phyloP scores from a whole-genome alignment of 2,329 filamentous ascomycete species.

The Alternaria longipes region DNA sequence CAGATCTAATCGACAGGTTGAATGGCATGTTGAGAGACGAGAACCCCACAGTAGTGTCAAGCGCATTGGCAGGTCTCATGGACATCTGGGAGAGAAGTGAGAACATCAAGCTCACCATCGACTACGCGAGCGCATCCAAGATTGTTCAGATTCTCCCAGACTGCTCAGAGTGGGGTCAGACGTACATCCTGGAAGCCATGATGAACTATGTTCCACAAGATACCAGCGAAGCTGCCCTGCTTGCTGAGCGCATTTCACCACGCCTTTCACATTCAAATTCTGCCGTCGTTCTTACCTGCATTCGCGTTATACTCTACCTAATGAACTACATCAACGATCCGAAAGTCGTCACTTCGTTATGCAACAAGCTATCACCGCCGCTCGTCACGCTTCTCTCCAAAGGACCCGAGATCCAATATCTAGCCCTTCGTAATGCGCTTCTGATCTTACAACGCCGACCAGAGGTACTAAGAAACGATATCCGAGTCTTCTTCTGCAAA shows the following conservation, averaged over 20 bases:
- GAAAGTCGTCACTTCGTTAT: constrained; percentile 85
- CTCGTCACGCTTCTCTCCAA: constrained; percentile 95
- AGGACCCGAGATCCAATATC: constrained; percentile 97
- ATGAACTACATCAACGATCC: constrained; percentile 98
- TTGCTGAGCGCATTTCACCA: constrained; percentile 94
- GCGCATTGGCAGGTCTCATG: constrained; percentile 87
- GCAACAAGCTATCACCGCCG: constrained; percentile 92
- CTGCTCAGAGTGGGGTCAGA: constrained; percentile 99
- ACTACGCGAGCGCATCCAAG: constrained; percentile 97
- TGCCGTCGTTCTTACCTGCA: constrained; percentile 93
- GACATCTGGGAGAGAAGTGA: constrained; percentile 99
- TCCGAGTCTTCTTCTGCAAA: constrained; percentile 99
- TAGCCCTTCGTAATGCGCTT: constrained; percentile 91
- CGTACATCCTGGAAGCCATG: constrained; percentile 95
- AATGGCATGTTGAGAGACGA: constrained; percentile 92
- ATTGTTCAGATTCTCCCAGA: constrained; percentile 96
- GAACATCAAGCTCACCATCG: constrained; percentile 96
- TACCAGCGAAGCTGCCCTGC: constrained; percentile 81
- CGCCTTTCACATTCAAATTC: constrained; percentile 97
- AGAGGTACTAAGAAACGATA: constrained; percentile 94
- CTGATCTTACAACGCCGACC: constrained; percentile 92
- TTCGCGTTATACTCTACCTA: constrained; percentile 93
- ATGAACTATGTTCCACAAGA: constrained; percentile 98
- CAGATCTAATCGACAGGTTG: constrained; percentile 89
- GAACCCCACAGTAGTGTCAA: constrained; percentile 96